Base-by-base conservation (phyloP, 768 basidiomycete species). In the Trametopsis cervina region DNA sequence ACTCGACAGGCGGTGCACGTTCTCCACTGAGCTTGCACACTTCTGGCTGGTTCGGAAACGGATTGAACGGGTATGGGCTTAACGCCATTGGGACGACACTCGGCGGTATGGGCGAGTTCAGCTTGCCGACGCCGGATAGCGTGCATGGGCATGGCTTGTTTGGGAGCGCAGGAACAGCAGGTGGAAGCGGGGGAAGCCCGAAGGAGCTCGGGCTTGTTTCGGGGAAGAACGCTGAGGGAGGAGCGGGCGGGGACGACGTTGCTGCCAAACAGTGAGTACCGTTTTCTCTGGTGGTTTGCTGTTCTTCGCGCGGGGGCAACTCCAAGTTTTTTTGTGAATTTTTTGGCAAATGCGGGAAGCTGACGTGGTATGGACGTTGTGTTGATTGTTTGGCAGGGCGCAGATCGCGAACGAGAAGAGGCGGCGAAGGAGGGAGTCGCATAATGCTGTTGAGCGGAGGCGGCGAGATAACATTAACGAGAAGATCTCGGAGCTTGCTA, bases 391-490 rank as follows among this genome's bases (percentile, higher is more conserved):
- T n/a, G 11, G 26, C 55, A 73, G 71, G 54, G 75, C 78, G 4
- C 55, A 76, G 15, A 63, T 87, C 7, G 83, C 83, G n/a, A 79
- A 77, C 54, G 92, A 95, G 67, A 94, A 94, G 63, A 69, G 91
- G 2, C 69, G 89, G 2, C 69, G 89, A 27, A 68, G 92, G 42
- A 67, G 92, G 50, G 92, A 94, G 66, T 84, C 81, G 6, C 92
- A 96, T 62, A 96, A 96, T 57, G 90, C 90, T 2, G 92, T 96
- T 54, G 92, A 96, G 69, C 72, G 92, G 15, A 67, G 92, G 22
- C 60, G 92, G 51, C 65, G 92, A 41, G 92, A 96, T 61, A 94
- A 93, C 63, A 96, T 96, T 64, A 96, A 96, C 66, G 92, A 96
- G 68, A 89, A 91, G 66, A 96, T 96, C 56, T 77, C 78, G 33